Percentiles rank a stretch among this genome's conserved stretches.
Evolutionary conservation across 495 filamentous ascomycete genomes (phyloP).

Genomic region (Penicillium longicatenatum): DNA sequence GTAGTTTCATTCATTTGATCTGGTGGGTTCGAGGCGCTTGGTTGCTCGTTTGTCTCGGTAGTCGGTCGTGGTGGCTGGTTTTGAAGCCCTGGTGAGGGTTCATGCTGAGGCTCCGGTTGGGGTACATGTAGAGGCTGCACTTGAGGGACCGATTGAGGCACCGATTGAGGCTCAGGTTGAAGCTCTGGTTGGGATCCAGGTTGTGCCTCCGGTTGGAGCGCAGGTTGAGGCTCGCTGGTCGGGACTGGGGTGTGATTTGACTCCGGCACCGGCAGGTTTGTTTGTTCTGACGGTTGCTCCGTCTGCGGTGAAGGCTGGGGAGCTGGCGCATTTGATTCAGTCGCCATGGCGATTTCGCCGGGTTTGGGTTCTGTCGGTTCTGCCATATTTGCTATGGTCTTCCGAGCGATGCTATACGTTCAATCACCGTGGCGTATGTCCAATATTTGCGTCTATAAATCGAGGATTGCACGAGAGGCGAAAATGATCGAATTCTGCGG

Average conservation of each 20-base stretch:
- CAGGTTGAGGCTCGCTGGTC: neutral
- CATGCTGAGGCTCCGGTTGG: neutral
- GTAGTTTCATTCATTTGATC: constrained; percentile 10
- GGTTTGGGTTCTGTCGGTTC: constrained; percentile 37
- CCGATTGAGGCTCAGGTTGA: neutral
- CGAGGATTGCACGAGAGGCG: constrained; percentile 5
- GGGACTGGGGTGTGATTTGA: neutral
- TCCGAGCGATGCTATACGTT: constrained; percentile 1
- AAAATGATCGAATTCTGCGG: constrained; percentile 14
- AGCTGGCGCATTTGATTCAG: constrained; percentile 26
- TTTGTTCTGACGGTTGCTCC: constrained; percentile 13
- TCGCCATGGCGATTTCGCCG: constrained; percentile 29
- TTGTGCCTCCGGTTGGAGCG: neutral
- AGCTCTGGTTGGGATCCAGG: neutral
- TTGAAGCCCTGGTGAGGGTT: constrained; percentile 4
- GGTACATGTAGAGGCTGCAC: neutral
- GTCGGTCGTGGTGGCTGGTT: constrained; percentile 1
- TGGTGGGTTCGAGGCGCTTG: constrained; percentile 1
- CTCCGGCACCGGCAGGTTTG: neutral
- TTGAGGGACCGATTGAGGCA: neutral
- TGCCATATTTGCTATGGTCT: constrained; percentile 31
- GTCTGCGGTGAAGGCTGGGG: constrained; percentile 10
- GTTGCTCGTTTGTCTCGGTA: constrained; percentile 9
- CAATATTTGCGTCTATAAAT: neutral
- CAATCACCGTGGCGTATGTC: constrained; percentile 4